Conservation (phyloP, 2,329 filamentous ascomycete genomes). For the Trichoderma harzianum region DNA sequence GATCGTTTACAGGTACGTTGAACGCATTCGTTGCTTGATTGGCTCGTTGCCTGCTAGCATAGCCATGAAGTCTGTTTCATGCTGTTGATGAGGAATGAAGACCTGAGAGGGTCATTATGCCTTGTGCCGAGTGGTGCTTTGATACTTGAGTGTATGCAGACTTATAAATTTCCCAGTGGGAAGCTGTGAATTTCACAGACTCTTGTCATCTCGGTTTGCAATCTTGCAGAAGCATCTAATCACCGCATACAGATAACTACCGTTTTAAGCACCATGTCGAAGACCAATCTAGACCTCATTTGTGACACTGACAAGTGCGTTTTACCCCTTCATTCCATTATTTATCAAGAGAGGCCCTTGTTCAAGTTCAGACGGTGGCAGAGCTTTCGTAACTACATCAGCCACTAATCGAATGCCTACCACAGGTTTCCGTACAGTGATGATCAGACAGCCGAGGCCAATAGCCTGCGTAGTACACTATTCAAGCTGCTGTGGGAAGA, state of each 20-base stretch:
- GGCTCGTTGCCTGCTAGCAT: background rate
- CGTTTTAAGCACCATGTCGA: conserved; percentile 21
- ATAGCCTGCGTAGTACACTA: conserved; percentile 55
- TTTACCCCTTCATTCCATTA: background rate
- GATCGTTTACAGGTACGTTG: background rate
- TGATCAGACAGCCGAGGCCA: conserved; percentile 53
- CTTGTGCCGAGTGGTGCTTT: background rate
- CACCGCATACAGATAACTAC: background rate
- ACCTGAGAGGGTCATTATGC: background rate
- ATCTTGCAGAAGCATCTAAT: background rate
- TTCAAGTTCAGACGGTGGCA: background rate
- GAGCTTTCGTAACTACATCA: background rate
- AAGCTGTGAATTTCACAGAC: background rate
- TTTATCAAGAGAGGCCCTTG: background rate
- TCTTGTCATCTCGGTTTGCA: background rate
- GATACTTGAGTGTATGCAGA: background rate
- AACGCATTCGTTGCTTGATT: background rate
- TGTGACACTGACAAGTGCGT: conserved; percentile 54
- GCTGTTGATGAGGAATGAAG: background rate
- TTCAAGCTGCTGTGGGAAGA: conserved; percentile 65
- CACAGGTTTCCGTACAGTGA: conserved; percentile 74
- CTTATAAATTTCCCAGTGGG: background rate
- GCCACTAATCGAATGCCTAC: background rate
- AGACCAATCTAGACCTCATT: conserved; percentile 49
- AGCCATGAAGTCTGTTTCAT: background rate